A percentile compares a stretch with the other conserved stretches of the same genome.
These are phyloP conservation scores for Ormosia semicastrata DNA, from an alignment of 306 rosid species.

Conservation along the genomic window DNA sequence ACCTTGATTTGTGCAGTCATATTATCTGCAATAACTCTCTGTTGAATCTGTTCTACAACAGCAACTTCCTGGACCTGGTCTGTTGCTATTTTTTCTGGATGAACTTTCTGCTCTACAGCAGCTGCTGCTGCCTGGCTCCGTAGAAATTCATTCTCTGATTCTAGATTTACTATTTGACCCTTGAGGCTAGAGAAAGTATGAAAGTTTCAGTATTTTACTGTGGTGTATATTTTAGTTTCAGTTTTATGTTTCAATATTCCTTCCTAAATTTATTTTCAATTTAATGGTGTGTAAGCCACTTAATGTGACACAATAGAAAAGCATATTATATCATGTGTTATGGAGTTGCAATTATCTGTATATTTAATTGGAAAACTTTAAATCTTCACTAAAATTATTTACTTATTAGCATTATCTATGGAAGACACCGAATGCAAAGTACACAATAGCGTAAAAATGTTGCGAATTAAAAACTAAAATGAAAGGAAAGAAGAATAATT, in stretches of 20 bases:
- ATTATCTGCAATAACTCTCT: slow-evolving; percentile 35
- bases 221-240: not conserved
- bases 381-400: not conserved
- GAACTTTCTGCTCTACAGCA: slow-evolving; percentile 34
- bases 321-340: not conserved
- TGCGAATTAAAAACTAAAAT: not conserved
- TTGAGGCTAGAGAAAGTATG: slow-evolving; percentile 52
- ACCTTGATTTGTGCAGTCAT: slow-evolving; percentile 49
- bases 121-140: slow-evolving; percentile 44
- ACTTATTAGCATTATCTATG: not conserved
- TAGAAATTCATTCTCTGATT: slow-evolving; percentile 68
- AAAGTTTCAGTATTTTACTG: slow-evolving; percentile 5
- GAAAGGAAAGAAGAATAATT: not conserved
- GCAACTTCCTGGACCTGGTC: slow-evolving; percentile 24
- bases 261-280: not conserved
- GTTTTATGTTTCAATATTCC: not conserved
- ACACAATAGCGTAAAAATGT: not conserved
- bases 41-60: slow-evolving; percentile 39
- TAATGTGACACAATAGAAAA: not conserved
- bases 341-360: not conserved
- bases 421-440: not conserved
- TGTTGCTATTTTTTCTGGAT: slow-evolving; percentile 35
- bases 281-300: not conserved
- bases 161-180: slow-evolving; percentile 56
- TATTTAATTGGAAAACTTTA: not conserved